These are phyloP conservation scores for Barnettozyma siamensis DNA, from an alignment of 805 yeast genomes.

Conservation along the genomic window DNA sequence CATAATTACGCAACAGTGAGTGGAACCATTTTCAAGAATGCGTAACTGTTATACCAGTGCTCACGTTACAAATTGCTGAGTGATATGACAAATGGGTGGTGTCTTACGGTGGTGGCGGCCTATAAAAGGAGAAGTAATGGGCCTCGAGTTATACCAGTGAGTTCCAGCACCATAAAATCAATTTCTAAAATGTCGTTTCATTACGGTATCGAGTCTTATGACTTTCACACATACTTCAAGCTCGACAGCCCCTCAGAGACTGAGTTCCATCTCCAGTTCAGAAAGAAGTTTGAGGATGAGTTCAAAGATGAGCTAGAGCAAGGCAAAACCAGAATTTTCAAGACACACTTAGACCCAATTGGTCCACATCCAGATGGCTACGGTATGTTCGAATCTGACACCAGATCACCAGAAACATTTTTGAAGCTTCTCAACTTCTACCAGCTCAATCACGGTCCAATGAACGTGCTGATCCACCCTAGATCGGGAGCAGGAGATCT, in stretches of 20 bases:
- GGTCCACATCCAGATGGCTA: constrained; percentile 51
- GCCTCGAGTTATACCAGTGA: too few relatives aligned
- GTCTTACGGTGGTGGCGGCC: too few relatives aligned
- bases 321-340: constrained; percentile 38
- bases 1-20: too few relatives aligned
- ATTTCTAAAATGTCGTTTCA: constrained; percentile 10
- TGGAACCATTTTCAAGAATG: too few relatives aligned
- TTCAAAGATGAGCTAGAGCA: constrained; percentile 35
- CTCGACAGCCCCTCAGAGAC: constrained; percentile 25
- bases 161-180: too few relatives aligned
- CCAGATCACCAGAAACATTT: constrained; percentile 40
- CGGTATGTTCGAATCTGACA: constrained; percentile 54
- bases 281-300: constrained; percentile 34
- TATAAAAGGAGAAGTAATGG: too few relatives aligned
- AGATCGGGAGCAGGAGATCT: constrained; percentile 33
- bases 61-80: too few relatives aligned
- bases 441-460: constrained; percentile 45
- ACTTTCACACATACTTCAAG: constrained; percentile 49
- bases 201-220: constrained; percentile 36
- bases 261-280: constrained; percentile 31
- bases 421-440: constrained; percentile 42
- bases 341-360: constrained; percentile 41
- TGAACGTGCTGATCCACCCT: constrained; percentile 54
- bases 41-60: too few relatives aligned
- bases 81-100: neutral